Base-by-base conservation (phyloP, 306 rosid genomes). In the Ochetophila trinervis region DNA sequence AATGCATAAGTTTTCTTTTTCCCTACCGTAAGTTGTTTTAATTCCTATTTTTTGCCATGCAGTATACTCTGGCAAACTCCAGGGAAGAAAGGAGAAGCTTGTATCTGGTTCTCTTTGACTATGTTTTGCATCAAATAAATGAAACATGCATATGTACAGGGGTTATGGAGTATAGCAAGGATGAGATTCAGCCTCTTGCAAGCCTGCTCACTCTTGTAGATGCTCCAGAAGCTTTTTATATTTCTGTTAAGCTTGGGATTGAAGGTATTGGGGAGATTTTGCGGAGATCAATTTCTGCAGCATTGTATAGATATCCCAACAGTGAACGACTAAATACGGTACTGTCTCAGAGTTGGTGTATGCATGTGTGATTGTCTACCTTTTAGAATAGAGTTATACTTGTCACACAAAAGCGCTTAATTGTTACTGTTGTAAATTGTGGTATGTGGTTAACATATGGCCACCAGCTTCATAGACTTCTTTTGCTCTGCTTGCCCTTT, bases 261-360 rank as follows among this genome's bases (percentile, higher is more conserved):
- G 94, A 85, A 79, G 94, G 99, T 78, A 84, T 94, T 78, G 96
- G 97, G 64, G 97, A 88, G 82, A 86, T 94, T 69, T 76, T 94
- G 80, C 84, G 89, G 79, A 80, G 94, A 70, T 94, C 97, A 24
- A 82, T 90, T 78, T 86, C 95, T 36, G 80, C 87, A 56, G 85
- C 90, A 35, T 72, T 94, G 75, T 71, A 80, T 73, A 77, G 84
- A 80, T 90, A 84, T 88, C 91, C 91, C 11, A 90, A 86, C 76
- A 82, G 95, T 78, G 90, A 88, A 66, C 82, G 97, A 65, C 80
- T 94, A 65, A 85, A 83, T 77, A 74, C 18, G 95, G 99, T 94
- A 88, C 71, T 76, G 71, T 60, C 58, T 61, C 42, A 5, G 17
- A 18, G 62, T 21, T 67, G 24, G 32, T 68, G 1, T 32, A 22